phyloP scores from a whole-genome alignment of 2,329 filamentous ascomycete species.

The Pyrenochaeta sp. region DNA sequence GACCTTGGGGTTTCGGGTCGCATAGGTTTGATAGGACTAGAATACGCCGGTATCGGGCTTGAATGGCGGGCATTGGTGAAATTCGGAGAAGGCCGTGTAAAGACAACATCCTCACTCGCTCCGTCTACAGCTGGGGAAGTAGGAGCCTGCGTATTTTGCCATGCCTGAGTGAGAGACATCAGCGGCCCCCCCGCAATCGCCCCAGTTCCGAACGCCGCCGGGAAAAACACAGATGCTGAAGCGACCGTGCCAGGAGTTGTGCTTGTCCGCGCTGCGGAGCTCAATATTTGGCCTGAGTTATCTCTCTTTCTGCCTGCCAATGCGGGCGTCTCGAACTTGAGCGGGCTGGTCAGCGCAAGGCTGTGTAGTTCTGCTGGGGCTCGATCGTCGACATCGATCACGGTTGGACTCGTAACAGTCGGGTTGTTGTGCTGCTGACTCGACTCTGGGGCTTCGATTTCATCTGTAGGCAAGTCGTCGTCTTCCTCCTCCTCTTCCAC shows the following conservation, averaged over 20 bases:
- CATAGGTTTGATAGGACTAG: conserved; percentile 50
- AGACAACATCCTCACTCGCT: conserved; percentile 53
- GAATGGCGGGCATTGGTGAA: conserved; percentile 46
- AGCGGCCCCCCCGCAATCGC: conserved; percentile 29
- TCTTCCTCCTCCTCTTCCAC: conserved; percentile 20
- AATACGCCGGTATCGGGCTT: conserved; percentile 47
- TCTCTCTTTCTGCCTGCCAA: conserved; percentile 51
- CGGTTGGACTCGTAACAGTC: conserved; percentile 41
- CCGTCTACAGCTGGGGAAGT: conserved; percentile 53
- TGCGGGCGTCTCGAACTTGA: conserved; percentile 54
- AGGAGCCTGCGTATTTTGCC: conserved; percentile 55
- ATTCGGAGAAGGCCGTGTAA: conserved; percentile 57
- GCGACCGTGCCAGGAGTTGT: conserved; percentile 53
- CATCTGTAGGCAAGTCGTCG: conserved; percentile 30
- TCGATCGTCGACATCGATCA: conserved; percentile 36
- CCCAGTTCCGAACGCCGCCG: conserved; percentile 36
- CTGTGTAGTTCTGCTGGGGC: conserved; percentile 25
- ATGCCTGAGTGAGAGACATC: conserved; percentile 57
- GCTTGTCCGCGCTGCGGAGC: conserved; percentile 47
- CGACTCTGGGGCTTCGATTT: conserved; percentile 29
- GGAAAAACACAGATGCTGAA: conserved; percentile 47
- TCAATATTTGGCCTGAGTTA: conserved; percentile 51
- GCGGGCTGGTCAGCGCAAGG: conserved; percentile 38
- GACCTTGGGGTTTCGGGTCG: conserved; percentile 26
- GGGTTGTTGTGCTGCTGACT: conserved; percentile 37